A percentile compares a stretch with the other conserved stretches of the same genome.
These are phyloP conservation scores for Bathelium albidoporum DNA, from an alignment of 495 filamentous ascomycete species.

Conservation along the genomic window DNA sequence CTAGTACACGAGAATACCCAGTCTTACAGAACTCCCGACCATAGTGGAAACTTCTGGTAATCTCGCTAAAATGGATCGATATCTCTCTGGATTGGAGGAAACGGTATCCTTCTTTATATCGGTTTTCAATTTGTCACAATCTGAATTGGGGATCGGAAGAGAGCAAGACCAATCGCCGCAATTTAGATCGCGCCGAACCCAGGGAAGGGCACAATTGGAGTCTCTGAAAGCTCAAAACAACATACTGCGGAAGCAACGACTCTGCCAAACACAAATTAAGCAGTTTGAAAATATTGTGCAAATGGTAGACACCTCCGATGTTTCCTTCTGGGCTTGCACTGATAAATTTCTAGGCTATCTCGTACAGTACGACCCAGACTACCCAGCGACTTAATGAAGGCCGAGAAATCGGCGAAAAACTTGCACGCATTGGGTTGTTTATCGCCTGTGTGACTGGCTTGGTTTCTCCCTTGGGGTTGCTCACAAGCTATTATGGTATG, in stretches of 20 bases:
- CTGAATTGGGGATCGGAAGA: not conserved
- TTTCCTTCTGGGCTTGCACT: slow-evolving; percentile 3
- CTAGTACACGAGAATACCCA: not conserved
- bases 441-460: slow-evolving; percentile 11
- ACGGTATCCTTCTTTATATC: slow-evolving; percentile 11
- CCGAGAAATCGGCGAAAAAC: slow-evolving; percentile 9
- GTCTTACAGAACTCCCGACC: slow-evolving; percentile 6
- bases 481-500: slow-evolving; percentile 16
- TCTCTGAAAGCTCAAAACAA: slow-evolving; percentile 10
- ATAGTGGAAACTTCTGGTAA: slow-evolving; percentile 11
- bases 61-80: slow-evolving; percentile 9
- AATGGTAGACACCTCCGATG: slow-evolving; percentile 1
- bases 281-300: slow-evolving; percentile 14
- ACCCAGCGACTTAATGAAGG: slow-evolving; percentile 7
- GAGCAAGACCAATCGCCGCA: not conserved
- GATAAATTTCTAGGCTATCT: not conserved
- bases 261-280: slow-evolving; percentile 13
- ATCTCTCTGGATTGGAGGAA: slow-evolving; percentile 13
- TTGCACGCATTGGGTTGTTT: slow-evolving; percentile 12
- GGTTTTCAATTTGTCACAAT: not conserved
- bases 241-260: slow-evolving; percentile 12
- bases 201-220: slow-evolving; percentile 1
- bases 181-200: not conserved
- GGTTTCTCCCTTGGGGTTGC: slow-evolving; percentile 11
- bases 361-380: not conserved